Evolutionary conservation across 305 asterid genomes (phyloP).

Genomic region (Fraxinus latifolia): DNA sequence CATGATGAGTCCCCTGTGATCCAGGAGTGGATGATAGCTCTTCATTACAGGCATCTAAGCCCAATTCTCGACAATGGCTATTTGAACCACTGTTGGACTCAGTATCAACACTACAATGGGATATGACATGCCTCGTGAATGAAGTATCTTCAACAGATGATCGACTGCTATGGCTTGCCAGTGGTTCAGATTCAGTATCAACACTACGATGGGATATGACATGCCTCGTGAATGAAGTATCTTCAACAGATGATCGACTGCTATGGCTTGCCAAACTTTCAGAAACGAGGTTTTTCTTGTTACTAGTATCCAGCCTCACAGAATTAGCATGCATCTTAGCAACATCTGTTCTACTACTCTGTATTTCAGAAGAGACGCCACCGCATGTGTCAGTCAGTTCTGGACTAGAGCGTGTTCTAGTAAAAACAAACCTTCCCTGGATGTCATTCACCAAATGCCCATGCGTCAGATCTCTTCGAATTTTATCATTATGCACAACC

Average conservation of each 20-base stretch:
- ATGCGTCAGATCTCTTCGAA: conserved; percentile 47
- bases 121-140: conserved; percentile 39
- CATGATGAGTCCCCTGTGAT: conserved; percentile 57
- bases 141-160: conserved; percentile 49
- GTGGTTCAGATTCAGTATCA: conserved; percentile 41
- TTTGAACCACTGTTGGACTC: conserved; percentile 50
- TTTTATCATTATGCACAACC: conserved; percentile 43
- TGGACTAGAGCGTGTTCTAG: conserved; percentile 88
- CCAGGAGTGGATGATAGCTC: conserved; percentile 54
- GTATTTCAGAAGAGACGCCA: conserved; percentile 41
- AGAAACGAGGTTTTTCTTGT: conserved; percentile 45
- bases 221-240: conserved; percentile 43
- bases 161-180: conserved; percentile 47
- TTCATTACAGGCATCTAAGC: conserved; percentile 50
- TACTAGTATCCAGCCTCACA: conserved; percentile 39
- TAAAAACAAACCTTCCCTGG: conserved; percentile 63
- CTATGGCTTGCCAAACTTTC: conserved; percentile 51
- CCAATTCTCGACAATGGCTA: conserved; percentile 45
- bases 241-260: conserved; percentile 47
- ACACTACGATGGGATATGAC: conserved; percentile 44
- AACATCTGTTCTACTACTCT: conserved; percentile 42
- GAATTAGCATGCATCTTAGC: conserved; percentile 39
- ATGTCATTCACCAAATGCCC: conserved; percentile 56
- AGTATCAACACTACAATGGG: conserved; percentile 51
- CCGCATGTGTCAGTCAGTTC: conserved; percentile 75